Base-by-base conservation (phyloP, 177 flowering plant genomes). In the Vitis hybrid region DNA sequence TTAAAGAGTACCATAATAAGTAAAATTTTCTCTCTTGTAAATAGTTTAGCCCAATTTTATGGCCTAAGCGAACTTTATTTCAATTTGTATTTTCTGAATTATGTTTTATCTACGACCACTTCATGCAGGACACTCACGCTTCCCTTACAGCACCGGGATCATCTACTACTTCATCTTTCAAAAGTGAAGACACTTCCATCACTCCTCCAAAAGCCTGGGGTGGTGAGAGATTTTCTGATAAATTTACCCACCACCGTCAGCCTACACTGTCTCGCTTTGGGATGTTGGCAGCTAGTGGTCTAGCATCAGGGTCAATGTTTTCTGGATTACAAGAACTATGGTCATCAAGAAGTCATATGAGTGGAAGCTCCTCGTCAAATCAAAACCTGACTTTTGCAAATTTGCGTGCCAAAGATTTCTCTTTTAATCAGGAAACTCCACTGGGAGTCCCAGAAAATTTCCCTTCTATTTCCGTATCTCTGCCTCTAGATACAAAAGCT, bases 171-270 rank as follows among this genome's bases (percentile, higher is more conserved):
- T 75, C 93, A 73, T 73, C 89, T 73, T 74, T 82, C 49, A 86
- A 71, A 67, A 78, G 76, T 74, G 92, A 88, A 51, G 91, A 86
- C 49, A 67, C 82, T 11, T 84, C 91, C 65, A 75, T 84, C 55
- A 87, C 97, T 63, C 94, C 97, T 74, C 97, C 94, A 61, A 98
- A 93, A 84, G 95, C 97, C 69, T 93, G 97, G 97, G 97, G 98
- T 77, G 98, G 91, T 62, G 97, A 91, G 77, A 81, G 67, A 71
- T 73, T 84, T 19, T 77, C 89, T 19, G 94, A 91, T 71, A 93
- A 87, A 71, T 71, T 83, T 20, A 50, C 71, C 54, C 84, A 81
- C 69, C 71, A 72, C 20, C 93, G 88, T 49, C 89, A 73, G 68
- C 69, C 86, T 60, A 68, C 81, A 65, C 89, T 93, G 22, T 86